Evolutionary conservation across 495 filamentous ascomycete genomes (phyloP).

Genomic region (Penicillium subrubescens): DNA sequence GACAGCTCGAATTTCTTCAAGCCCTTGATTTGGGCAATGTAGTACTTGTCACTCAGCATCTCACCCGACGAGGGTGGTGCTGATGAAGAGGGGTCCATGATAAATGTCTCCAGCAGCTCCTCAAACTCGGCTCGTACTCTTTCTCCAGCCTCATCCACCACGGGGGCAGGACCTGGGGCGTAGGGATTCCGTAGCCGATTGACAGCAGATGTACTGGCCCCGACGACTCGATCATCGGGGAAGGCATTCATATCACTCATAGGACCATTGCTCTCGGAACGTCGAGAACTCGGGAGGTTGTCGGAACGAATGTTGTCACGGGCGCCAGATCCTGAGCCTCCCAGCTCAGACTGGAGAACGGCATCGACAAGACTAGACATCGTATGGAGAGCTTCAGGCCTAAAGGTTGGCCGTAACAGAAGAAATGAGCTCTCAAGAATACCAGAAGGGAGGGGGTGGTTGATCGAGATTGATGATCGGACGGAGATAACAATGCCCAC

Average conservation of each 20-base stretch:
- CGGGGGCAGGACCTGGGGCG: slow-evolving; percentile 70
- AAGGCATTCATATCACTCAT: slow-evolving; percentile 56
- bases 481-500: slow-evolving; percentile 2
- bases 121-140: slow-evolving; percentile 85
- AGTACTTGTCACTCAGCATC: slow-evolving; percentile 85
- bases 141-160: slow-evolving; percentile 86
- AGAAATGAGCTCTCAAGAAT: slow-evolving; percentile 17
- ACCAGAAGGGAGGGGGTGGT: slow-evolving; percentile 10
- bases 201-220: slow-evolving; percentile 53
- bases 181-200: slow-evolving; percentile 61
- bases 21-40: slow-evolving; percentile 92
- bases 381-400: slow-evolving; percentile 29
- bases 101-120: slow-evolving; percentile 81
- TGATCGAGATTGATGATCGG: not conserved
- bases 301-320: slow-evolving; percentile 43
- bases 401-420: slow-evolving; percentile 20
- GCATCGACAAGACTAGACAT: slow-evolving; percentile 59
- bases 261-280: slow-evolving; percentile 57
- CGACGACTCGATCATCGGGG: slow-evolving; percentile 66
- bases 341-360: slow-evolving; percentile 53
- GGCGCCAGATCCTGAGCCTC: slow-evolving; percentile 37
- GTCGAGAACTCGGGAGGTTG: slow-evolving; percentile 46
- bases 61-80: slow-evolving; percentile 74
- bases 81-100: slow-evolving; percentile 75
- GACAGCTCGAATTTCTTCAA: slow-evolving; percentile 85